Evolutionary conservation across 306 rosid species (phyloP).

Genomic region (Prunus mira): DNA sequence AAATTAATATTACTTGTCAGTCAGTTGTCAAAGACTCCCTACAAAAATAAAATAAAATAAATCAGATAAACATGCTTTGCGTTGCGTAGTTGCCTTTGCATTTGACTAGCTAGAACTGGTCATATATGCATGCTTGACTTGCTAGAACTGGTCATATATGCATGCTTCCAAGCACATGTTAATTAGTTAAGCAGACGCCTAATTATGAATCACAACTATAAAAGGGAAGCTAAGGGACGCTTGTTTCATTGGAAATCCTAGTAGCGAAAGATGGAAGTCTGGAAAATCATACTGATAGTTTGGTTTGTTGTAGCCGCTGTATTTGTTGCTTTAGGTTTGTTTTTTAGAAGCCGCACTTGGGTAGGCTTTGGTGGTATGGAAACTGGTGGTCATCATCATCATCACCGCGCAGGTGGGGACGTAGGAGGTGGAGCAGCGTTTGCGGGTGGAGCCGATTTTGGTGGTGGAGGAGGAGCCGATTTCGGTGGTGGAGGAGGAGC

Average conservation of each 20-base stretch:
- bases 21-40: no score
- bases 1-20: no score
- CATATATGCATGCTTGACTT: no score
- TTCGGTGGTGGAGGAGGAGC: conserved; percentile 8
- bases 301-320: neutral
- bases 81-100: no score
- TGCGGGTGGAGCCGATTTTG: neutral
- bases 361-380: neutral
- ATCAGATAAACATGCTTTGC: no score
- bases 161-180: no score
- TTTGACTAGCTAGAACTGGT: no score
- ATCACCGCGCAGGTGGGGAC: conserved; percentile 15
- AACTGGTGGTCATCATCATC: neutral
- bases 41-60: no score
- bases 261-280: neutral
- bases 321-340: neutral
- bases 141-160: no score
- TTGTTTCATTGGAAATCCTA: neutral
- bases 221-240: neutral
- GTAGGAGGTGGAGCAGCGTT: neutral
- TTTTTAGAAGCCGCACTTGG: neutral
- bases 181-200: neutral
- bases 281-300: neutral
- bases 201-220: no score
- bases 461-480: neutral